Evolutionary conservation across 2,329 filamentous ascomycete species (phyloP).

Genomic region (Cladophialophora carrionii): DNA sequence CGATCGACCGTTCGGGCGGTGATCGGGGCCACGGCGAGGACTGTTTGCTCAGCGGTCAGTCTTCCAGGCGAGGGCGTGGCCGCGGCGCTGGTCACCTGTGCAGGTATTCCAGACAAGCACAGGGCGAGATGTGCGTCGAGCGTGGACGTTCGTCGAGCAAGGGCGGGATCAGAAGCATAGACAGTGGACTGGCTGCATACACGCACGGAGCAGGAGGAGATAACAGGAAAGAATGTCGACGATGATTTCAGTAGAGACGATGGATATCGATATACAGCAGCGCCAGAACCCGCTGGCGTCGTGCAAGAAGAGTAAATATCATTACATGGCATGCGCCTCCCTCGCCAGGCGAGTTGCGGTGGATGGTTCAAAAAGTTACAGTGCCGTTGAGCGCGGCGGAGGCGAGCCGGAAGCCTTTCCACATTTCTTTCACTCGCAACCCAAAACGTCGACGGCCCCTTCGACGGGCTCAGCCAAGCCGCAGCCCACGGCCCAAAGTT

Average conservation of each 20-base stretch:
- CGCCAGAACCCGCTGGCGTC: conserved; percentile 11
- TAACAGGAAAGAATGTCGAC: conserved; percentile 2
- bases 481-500: not conserved
- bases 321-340: not conserved
- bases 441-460: not conserved
- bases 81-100: conserved; percentile 21
- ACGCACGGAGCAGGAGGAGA: not conserved
- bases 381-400: not conserved
- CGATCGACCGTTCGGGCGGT: not conserved
- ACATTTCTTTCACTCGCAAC: not conserved
- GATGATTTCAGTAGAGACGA: not conserved
- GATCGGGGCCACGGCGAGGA: not conserved
- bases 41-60: not conserved
- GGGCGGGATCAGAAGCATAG: conserved; percentile 18
- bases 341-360: not conserved
- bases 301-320: not conserved
- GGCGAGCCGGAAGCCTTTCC: not conserved
- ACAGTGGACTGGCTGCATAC: conserved; percentile 4
- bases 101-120: conserved; percentile 24
- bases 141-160: conserved; percentile 12
- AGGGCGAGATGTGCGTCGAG: conserved; percentile 22
- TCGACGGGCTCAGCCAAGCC: not conserved
- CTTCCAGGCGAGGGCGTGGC: conserved; percentile 23
- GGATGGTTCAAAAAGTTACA: conserved; percentile 2
- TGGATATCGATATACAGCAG: conserved; percentile 2